Base-by-base conservation (phyloP, 495 filamentous ascomycete genomes). In the Podospora tetraspora region DNA sequence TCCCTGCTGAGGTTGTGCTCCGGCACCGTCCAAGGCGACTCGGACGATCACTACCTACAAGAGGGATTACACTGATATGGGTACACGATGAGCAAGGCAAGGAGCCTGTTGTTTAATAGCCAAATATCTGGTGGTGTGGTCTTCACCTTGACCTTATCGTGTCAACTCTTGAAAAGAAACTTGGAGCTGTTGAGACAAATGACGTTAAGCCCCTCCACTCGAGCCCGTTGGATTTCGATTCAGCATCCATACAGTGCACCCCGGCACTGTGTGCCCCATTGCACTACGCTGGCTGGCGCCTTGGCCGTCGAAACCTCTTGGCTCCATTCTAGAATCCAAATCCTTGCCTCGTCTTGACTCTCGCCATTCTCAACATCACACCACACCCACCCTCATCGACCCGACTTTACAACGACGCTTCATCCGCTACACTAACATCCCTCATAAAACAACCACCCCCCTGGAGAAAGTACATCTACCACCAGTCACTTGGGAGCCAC, bases 401-500 rank as follows among this genome's bases (percentile, higher is more conserved):
- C 34, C 34, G 34, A 43, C 34, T 43, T 19, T 13, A 3, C 34
- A 43, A 16, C 34, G 34, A 43, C 34, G 34, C 34, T 43, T 16
- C 34, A 52, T n/a, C 59, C 66, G 57, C 56, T 65, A 63, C 62
- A 65, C 71, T 71, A 72, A 71, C 67, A 68, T 61, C 72, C 71
- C 72, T 6, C 27, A 27, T 27, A 70, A 74, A 7, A n/a, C 43
- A 52, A 52, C 1, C 43, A 52, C n/a, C 1, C 75, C 72, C 68
- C 72, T 70, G 62, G 59, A 68, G 70, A 71, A 77, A 83, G 87
- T 90, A 90, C 84, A 81, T 80, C 85, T 83, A 88, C 84, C 85
- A 85, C 84, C 84, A 80, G 81, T 85, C 83, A 82, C 82, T 68
- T 83, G 25, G 16, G 79, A 79, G 73, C 76, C 73, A 74, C 68